phyloP scores from a whole-genome alignment of 257 asterid genomes.

The Scutellaria barbata region DNA sequence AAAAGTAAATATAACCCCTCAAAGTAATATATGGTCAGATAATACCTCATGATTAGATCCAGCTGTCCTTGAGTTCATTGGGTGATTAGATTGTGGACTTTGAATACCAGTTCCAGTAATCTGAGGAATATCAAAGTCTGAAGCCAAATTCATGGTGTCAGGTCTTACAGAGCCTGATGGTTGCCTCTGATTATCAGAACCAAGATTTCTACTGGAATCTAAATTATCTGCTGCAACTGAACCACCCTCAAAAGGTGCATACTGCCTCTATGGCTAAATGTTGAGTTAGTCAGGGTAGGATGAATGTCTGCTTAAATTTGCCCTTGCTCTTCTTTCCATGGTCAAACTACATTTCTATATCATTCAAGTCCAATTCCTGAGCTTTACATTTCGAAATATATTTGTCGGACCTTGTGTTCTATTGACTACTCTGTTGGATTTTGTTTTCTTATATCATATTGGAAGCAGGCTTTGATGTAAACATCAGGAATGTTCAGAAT shows the following conservation, averaged over 20 bases:
- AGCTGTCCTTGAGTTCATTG: conserved; percentile 46
- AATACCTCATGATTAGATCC: conserved; percentile 67
- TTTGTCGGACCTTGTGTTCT: conserved; percentile 21
- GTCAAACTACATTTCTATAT: conserved; percentile 14
- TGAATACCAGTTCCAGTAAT: conserved; percentile 45
- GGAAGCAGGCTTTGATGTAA: conserved; percentile 93
- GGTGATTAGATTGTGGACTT: conserved; percentile 49
- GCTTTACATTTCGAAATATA: conserved; percentile 11
- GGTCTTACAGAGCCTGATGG: conserved; percentile 44
- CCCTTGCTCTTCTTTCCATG: conserved; percentile 22
- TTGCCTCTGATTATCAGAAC: conserved; percentile 51
- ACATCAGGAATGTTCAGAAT: conserved; percentile 83
- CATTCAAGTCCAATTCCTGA: conserved; percentile 14
- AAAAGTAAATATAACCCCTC: conserved; percentile 8
- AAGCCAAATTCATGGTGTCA: conserved; percentile 51
- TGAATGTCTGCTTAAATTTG: conserved; percentile 22
- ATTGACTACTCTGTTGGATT: conserved; percentile 11
- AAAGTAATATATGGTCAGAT: conserved; percentile 19
- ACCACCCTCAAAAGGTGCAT: conserved; percentile 65
- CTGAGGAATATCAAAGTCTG: conserved; percentile 64
- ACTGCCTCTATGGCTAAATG: conserved; percentile 94
- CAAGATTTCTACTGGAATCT: conserved; percentile 47
- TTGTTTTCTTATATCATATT: conserved; percentile 69
- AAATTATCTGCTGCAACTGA: conserved; percentile 59
- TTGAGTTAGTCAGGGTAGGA: conserved; percentile 88